Evolutionary conservation across 441 rosid species (phyloP).

Genomic region (Mallotus japonicus): DNA sequence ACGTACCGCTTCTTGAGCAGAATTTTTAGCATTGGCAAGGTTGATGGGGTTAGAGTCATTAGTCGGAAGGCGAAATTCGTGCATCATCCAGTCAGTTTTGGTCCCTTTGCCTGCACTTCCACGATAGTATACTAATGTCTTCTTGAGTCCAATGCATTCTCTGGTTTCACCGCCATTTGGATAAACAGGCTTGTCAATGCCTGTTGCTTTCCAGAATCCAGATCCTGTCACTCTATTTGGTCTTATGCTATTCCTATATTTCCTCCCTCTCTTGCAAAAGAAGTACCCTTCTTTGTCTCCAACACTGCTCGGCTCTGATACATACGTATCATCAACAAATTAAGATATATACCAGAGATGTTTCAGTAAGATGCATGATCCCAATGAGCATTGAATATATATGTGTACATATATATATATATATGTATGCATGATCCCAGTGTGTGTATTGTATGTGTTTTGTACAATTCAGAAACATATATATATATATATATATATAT

Average conservation of each 20-base stretch:
- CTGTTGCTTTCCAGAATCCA: conserved; percentile 98
- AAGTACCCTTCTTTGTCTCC: conserved; percentile 71
- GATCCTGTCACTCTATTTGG: conserved; percentile 95
- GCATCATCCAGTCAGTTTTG: conserved; percentile 99
- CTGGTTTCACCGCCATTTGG: conserved; percentile 35
- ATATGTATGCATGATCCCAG: no score
- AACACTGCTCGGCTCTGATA: conserved; percentile 33
- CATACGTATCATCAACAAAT: no score
- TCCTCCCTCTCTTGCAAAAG: conserved; percentile 89
- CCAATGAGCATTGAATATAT: no score
- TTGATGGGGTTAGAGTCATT: conserved; percentile 20
- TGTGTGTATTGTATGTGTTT: no score
- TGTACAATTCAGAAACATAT: no score
- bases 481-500: no score
- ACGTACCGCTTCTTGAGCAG: conserved; percentile 67
- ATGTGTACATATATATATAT: no score
- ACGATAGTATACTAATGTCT: conserved; percentile 78
- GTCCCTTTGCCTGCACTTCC: conserved; percentile 93
- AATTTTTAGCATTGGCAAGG: conserved; percentile 24
- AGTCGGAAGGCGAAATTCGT: conserved; percentile 85
- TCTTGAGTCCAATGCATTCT: conserved; percentile 76
- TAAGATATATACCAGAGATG: background rate
- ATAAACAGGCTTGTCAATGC: conserved; percentile 80
- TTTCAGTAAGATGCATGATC: background rate
- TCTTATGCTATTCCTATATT: conserved; percentile 84